Base-by-base conservation (phyloP, 441 rosid genomes). In the Brassica hybrid region DNA sequence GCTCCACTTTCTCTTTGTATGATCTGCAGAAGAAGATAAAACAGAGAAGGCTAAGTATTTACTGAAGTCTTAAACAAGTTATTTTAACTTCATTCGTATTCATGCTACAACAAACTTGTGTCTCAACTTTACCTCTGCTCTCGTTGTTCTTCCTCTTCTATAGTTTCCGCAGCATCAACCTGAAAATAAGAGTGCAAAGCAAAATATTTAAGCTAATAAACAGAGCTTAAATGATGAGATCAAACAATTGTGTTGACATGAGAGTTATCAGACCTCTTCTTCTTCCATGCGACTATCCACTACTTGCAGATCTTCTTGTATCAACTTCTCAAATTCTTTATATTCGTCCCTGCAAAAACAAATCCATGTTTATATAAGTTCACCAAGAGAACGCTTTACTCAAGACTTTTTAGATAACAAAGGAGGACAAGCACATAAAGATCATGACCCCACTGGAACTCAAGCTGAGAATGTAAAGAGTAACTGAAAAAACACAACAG, bases 121-220 rank as follows among this genome's bases (percentile, higher is more conserved):
- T 66, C 43, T 30, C 34, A 30, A 59, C 66, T 77, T 21, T 64
- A 96, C 99, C 85, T 92, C 77, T 96, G 98, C 85, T 96, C 99
- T 82, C 88, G 73, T 48, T 90, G 79, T 84, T 96, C 98, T 50
- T 90, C 92, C 75, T 85, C 98, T 84, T 94, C 96, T 68, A 93
- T 93, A 69, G 72, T 86, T 83, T 92, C 99, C 65, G 99, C 99
- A 27, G 99, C 99, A 83, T 96, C 97, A 80, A 93, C 87, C 99
- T 96, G 88, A 78, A 75, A 36, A 59, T 72, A 13, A 67, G 11
- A 62, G 63, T 43, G 16, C 50, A 43, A 60, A 14, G 54, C 3
- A 5, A 30, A 6, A 12, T 1, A 12, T 1, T 1, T 13, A 38
- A 34, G 14, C 14, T 60, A 60, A 48, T 13, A 14, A 19, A 17